Evolutionary conservation across 306 rosid genomes (phyloP).

Genomic region (Luffa aegyptiaca): DNA sequence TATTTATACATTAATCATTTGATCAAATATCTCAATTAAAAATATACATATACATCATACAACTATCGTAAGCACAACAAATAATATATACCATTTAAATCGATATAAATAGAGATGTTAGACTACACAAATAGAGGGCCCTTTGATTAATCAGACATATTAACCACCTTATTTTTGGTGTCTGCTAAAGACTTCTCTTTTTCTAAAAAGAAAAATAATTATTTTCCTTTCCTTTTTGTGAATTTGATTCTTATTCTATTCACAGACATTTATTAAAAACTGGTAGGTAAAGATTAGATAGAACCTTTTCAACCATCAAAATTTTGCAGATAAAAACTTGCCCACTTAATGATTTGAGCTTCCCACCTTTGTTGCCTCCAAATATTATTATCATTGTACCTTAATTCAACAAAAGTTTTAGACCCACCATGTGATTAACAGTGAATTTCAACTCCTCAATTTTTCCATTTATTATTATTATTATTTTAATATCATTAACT

Average conservation of each 20-base stretch:
- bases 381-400: slow-evolving; percentile 6
- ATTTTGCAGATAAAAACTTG: background rate
- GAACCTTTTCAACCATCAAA: slow-evolving; percentile 2
- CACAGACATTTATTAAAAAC: background rate
- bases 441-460: background rate
- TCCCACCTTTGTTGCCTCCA: slow-evolving; percentile 11
- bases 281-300: background rate
- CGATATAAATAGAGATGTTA: background rate
- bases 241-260: background rate
- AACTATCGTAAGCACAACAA: no score
- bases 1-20: background rate
- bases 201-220: background rate
- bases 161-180: slow-evolving; percentile 22
- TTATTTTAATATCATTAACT: background rate
- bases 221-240: background rate
- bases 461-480: background rate
- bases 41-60: background rate
- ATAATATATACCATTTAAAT: background rate
- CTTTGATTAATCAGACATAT: slow-evolving; percentile 22
- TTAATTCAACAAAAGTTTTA: background rate
- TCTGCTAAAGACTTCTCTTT: background rate
- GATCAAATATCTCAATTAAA: background rate
- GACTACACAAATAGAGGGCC: slow-evolving; percentile 13
- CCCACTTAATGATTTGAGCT: background rate
- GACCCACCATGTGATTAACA: slow-evolving; percentile 11